These are phyloP conservation scores for Cystobasidium pallidum DNA, from an alignment of 1,284 basidiomycete species.

Conservation along the genomic window DNA sequence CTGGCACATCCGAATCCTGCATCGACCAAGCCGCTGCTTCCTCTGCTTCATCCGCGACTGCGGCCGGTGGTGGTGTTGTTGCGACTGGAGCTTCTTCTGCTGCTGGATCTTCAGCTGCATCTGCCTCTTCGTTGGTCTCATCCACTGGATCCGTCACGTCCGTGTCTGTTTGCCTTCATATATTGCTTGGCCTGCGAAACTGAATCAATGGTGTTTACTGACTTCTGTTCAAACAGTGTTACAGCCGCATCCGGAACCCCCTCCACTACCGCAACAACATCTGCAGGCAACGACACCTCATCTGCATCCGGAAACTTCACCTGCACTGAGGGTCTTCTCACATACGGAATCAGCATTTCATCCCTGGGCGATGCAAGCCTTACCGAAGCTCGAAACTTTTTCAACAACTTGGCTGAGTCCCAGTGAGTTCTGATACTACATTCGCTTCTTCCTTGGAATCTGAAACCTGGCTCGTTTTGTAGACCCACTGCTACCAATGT, in stretches of 20 bases:
- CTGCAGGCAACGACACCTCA: not conserved
- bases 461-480: no score
- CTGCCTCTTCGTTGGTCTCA: not conserved
- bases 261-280: conserved; percentile 25
- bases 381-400: conserved; percentile 16
- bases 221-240: conserved; percentile 23
- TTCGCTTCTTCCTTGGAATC: not conserved
- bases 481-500: conserved; percentile 26
- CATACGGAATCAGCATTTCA: conserved; percentile 35
- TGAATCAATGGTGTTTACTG: conserved; percentile 11
- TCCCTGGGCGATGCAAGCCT: conserved; percentile 12
- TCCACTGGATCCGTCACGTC: conserved; percentile 24
- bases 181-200: conserved; percentile 1
- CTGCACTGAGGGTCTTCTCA: conserved; percentile 36
- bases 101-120: conserved; percentile 17
- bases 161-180: conserved; percentile 21
- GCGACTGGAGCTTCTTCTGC: not conserved
- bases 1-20: conserved; percentile 30
- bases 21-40: conserved; percentile 22
- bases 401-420: conserved; percentile 17
- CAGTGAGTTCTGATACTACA: not conserved
- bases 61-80: not conserved
- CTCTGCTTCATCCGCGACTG: conserved; percentile 6
- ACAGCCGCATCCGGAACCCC: conserved; percentile 41
- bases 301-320: conserved; percentile 35